These are phyloP conservation scores for Acer campestre DNA, from an alignment of 345 rosid genomes.

Conservation along the genomic window DNA sequence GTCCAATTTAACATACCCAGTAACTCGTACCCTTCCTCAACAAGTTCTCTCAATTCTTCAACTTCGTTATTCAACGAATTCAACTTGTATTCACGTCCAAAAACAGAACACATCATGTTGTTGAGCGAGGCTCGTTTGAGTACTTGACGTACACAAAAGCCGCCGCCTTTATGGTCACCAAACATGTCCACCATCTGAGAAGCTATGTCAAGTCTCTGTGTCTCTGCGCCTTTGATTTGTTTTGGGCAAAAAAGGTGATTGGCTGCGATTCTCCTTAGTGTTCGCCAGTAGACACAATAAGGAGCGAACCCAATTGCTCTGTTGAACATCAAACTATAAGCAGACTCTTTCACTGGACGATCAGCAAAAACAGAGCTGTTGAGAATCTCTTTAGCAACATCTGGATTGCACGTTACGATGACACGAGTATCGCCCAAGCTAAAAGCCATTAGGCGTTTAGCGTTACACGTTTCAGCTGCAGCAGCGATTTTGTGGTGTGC, in stretches of 20 bases:
- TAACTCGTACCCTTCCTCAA: constrained; percentile 71
- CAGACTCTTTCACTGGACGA: constrained; percentile 79
- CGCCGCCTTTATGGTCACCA: constrained; percentile 21
- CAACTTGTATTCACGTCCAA: constrained; percentile 54
- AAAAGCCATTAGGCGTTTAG: constrained; percentile 67
- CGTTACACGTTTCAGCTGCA: constrained; percentile 39
- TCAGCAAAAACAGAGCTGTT: constrained; percentile 67
- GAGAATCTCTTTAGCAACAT: constrained; percentile 66
- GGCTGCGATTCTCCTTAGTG: constrained; percentile 59
- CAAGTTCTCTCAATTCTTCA: constrained; percentile 46
- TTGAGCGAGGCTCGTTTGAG: constrained; percentile 69
- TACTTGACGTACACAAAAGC: constrained; percentile 48
- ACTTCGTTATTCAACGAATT: constrained; percentile 39
- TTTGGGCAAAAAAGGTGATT: constrained; percentile 66
- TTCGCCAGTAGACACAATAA: constrained; percentile 78
- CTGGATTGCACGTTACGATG: constrained; percentile 67
- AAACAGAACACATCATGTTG: constrained; percentile 78
- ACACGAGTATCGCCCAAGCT: constrained; percentile 70
- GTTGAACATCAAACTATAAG: constrained; percentile 69
- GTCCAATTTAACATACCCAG: constrained; percentile 68
- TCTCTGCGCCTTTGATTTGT: constrained; percentile 52
- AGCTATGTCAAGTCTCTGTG: constrained; percentile 46
- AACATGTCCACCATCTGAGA: constrained; percentile 50
- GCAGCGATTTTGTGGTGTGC: constrained; percentile 65
- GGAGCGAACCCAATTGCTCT: constrained; percentile 85